Percentiles rank a stretch among this genome's conserved stretches.
Evolutionary conservation across 2,329 filamentous ascomycete genomes (phyloP).

Genomic region (Calonectria henricotiae): DNA sequence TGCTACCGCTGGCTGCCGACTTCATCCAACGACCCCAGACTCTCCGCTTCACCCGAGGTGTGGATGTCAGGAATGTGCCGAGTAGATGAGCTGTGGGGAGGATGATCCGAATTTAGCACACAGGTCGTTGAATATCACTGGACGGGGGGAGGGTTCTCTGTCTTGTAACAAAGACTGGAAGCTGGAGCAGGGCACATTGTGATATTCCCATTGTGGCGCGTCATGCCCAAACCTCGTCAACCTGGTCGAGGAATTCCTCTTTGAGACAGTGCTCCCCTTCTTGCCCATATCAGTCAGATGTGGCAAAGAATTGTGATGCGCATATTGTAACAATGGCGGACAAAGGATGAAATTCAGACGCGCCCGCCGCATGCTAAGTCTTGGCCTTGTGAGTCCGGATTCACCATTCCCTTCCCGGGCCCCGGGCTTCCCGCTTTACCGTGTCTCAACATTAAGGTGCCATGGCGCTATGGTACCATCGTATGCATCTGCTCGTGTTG

Average conservation of each 20-base stretch:
- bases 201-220: constrained; percentile 20
- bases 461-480: neutral
- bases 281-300: constrained; percentile 1
- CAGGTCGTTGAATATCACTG: neutral
- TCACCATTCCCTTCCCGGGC: constrained; percentile 2
- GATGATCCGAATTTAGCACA: constrained; percentile 35
- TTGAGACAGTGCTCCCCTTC: constrained; percentile 24
- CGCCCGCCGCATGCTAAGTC: constrained; percentile 16
- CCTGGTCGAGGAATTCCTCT: constrained; percentile 26
- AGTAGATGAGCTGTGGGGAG: constrained; percentile 36
- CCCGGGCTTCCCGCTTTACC: constrained; percentile 27
- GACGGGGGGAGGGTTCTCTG: constrained; percentile 22
- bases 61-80: constrained; percentile 32
- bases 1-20: constrained; percentile 19
- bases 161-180: neutral
- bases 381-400: constrained; percentile 3
- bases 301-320: constrained; percentile 3
- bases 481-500: constrained; percentile 17
- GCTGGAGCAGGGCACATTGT: constrained; percentile 27
- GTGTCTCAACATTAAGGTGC: constrained; percentile 22
- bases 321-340: neutral
- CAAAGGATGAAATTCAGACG: constrained; percentile 3
- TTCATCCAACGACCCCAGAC: constrained; percentile 29
- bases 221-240: constrained; percentile 12
- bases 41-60: constrained; percentile 38